Percentiles rank a stretch among this genome's conserved stretches.
Conservation (phyloP, 495 filamentous ascomycete genomes). For the Talaromyces stipitatus region DNA sequence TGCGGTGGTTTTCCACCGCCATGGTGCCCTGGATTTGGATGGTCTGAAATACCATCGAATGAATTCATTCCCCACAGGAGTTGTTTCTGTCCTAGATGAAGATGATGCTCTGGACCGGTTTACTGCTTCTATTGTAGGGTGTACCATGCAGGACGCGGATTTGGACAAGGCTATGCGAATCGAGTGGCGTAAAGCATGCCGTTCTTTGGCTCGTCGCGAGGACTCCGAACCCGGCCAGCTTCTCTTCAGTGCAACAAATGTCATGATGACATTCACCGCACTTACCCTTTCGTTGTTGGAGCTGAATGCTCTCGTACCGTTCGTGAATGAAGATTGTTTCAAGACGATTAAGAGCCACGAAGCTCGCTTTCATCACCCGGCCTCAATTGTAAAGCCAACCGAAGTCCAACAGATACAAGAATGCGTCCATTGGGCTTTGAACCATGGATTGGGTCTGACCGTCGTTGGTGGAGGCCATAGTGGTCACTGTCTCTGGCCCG, state of each 20-base stretch:
- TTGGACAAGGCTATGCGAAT: constrained; percentile 25
- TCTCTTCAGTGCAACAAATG: constrained; percentile 42
- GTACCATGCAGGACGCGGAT: constrained; percentile 26
- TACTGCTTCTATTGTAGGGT: constrained; percentile 47
- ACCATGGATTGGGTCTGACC: constrained; percentile 40
- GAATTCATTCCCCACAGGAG: constrained; percentile 43
- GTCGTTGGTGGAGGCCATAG: constrained; percentile 54
- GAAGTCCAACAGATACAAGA: constrained; percentile 44
- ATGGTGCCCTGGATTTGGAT: constrained; percentile 32
- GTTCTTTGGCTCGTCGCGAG: constrained; percentile 38
- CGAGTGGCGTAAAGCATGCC: constrained; percentile 47
- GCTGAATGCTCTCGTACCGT: constrained; percentile 41
- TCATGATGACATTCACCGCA: constrained; percentile 47
- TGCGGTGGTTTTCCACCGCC: constrained; percentile 50
- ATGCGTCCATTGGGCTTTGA: constrained; percentile 53
- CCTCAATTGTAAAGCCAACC: constrained; percentile 39
- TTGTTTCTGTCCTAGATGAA: constrained; percentile 36
- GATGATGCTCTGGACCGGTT: constrained; percentile 46
- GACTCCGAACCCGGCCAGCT: constrained; percentile 33
- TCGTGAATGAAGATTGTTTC: constrained; percentile 15
- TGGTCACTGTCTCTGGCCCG: constrained; percentile 48
- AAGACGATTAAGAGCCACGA: constrained; percentile 44
- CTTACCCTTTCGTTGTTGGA: constrained; percentile 40
- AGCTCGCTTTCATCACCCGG: constrained; percentile 38
- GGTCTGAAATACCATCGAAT: constrained; percentile 46